phyloP scores from a whole-genome alignment of 495 filamentous ascomycete species.

The Xylaria palmicola region DNA sequence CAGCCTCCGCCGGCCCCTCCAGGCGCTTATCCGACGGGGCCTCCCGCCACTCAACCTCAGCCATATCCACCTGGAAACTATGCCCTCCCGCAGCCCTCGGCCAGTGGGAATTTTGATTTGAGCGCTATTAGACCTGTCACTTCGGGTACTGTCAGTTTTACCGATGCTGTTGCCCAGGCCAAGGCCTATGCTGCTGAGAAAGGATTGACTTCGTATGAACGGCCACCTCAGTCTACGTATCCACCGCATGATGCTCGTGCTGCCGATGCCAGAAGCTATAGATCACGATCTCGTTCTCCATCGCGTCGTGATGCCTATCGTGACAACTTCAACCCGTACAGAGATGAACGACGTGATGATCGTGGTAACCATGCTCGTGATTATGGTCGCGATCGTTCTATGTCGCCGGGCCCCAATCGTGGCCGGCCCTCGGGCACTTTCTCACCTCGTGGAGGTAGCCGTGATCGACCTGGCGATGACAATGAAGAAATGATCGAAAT shows the following conservation, averaged over 20 bases:
- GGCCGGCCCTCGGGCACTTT: slow-evolving; percentile 46
- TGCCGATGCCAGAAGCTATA: slow-evolving; percentile 50
- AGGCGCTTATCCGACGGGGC: slow-evolving; percentile 24
- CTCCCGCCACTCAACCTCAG: slow-evolving; percentile 36
- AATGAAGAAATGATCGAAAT: slow-evolving; percentile 75
- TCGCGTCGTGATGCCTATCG: slow-evolving; percentile 60
- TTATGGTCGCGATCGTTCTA: slow-evolving; percentile 62
- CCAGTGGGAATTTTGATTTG: slow-evolving; percentile 69
- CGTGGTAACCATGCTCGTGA: slow-evolving; percentile 52
- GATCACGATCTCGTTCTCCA: slow-evolving; percentile 67
- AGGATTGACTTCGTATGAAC: slow-evolving; percentile 57
- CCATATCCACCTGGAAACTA: slow-evolving; percentile 45
- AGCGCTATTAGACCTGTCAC: slow-evolving; percentile 70
- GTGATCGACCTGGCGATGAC: slow-evolving; percentile 55
- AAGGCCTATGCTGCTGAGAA: slow-evolving; percentile 70
- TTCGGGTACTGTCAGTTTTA: slow-evolving; percentile 69
- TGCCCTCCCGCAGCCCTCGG: slow-evolving; percentile 63
- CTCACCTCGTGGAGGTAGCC: slow-evolving; percentile 45
- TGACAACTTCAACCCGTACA: slow-evolving; percentile 72
- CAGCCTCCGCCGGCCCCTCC: slow-evolving; percentile 32
- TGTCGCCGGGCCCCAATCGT: slow-evolving; percentile 52
- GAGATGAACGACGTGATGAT: slow-evolving; percentile 71
- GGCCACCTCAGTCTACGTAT: slow-evolving; percentile 40
- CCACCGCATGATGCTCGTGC: slow-evolving; percentile 37
- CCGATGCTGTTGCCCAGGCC: slow-evolving; percentile 72